phyloP scores from a whole-genome alignment of 108 stramenopile species.

The Skeletonema tropicum region DNA sequence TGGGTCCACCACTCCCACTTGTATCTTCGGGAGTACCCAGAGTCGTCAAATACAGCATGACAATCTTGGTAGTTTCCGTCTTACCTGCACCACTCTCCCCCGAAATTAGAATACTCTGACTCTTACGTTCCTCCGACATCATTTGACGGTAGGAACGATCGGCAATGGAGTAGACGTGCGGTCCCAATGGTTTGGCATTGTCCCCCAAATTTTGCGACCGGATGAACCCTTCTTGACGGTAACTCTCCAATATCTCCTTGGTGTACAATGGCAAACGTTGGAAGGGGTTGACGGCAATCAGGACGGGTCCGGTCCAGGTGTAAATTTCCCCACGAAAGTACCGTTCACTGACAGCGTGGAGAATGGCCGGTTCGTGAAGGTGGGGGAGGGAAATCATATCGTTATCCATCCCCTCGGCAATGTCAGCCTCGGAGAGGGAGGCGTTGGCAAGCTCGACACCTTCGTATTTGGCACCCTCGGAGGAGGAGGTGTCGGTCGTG shows the following conservation, averaged over 20 bases:
- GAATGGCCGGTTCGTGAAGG: constrained; percentile 98
- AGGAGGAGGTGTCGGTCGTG: not conserved
- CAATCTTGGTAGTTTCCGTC: constrained; percentile 96
- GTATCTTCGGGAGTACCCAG: constrained; percentile 61
- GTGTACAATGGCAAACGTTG: constrained; percentile 92
- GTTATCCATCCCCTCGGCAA: constrained; percentile 79
- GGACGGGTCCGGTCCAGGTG: constrained; percentile 98
- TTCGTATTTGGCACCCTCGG: constrained; percentile 69
- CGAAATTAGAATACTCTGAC: constrained; percentile 92
- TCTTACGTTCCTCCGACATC: constrained; percentile 80
- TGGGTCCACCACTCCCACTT: not conserved
- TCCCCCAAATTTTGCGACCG: constrained; percentile 77
- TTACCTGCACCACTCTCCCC: constrained; percentile 96
- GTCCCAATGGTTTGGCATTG: constrained; percentile 67
- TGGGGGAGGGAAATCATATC: constrained; percentile 97
- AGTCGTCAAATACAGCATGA: constrained; percentile 93
- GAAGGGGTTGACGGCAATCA: constrained; percentile 99
- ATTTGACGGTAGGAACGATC: constrained; percentile 92
- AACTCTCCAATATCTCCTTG: constrained; percentile 79
- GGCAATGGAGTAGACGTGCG: constrained; percentile 93
- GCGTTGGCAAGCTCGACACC: constrained; percentile 90
- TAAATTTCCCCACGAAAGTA: constrained; percentile 94
- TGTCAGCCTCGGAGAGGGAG: constrained; percentile 64
- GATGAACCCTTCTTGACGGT: constrained; percentile 84
- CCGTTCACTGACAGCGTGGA: constrained; percentile 90